These are phyloP conservation scores for Solanum verrucosum DNA, from an alignment of 257 asterid species.

Conservation along the genomic window DNA sequence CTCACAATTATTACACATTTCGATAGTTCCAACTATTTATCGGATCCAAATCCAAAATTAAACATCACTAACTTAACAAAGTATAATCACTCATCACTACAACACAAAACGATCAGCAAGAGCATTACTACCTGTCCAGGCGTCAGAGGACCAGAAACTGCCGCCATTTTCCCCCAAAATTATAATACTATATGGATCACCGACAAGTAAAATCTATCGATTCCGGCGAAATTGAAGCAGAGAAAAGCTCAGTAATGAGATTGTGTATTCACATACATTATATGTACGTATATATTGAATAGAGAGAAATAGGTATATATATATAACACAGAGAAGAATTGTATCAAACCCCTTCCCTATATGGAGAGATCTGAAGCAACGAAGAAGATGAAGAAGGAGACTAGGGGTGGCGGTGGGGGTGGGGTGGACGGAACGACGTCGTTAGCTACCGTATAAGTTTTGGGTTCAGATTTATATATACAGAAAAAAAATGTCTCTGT, in stretches of 20 bases:
- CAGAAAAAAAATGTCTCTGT: neutral
- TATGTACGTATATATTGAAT: neutral
- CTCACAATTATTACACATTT: neutral
- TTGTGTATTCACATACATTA: neutral
- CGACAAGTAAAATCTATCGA: neutral
- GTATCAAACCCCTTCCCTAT: neutral
- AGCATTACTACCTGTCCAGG: constrained; percentile 54
- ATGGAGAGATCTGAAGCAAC: constrained; percentile 1
- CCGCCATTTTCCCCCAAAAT: constrained; percentile 32
- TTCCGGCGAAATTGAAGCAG: neutral
- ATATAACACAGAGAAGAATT: neutral
- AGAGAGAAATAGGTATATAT: neutral
- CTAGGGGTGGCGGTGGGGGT: neutral
- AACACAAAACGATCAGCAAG: neutral
- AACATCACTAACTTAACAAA: neutral
- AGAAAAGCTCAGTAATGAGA: neutral
- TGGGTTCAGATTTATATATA: neutral
- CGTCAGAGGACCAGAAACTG: constrained; percentile 58
- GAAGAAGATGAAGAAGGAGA: neutral
- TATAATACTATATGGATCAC: neutral
- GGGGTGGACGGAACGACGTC: neutral
- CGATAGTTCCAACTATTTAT: neutral
- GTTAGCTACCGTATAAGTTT: neutral
- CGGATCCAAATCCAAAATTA: neutral
- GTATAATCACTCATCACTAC: neutral